Percentiles rank a stretch among this genome's conserved stretches.
Evolutionary conservation across 2,329 filamentous ascomycete species (phyloP).

Genomic region (Arthrobotrys sinensis): DNA sequence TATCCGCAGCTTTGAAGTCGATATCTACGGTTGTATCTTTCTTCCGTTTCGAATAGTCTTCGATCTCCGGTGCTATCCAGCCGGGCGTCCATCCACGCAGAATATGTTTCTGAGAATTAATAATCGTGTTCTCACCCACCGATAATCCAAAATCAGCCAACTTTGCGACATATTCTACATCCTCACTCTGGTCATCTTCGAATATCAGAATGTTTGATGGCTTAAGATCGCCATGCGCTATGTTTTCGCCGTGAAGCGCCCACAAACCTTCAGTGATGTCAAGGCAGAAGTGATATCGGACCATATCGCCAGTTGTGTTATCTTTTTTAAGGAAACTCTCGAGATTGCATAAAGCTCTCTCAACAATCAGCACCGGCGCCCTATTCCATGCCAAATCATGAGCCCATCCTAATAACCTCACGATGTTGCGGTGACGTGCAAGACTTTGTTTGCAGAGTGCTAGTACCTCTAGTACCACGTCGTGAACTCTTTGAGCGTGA

Average conservation of each 20-base stretch:
- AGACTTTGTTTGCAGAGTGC: background rate
- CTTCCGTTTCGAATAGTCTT: constrained; percentile 11
- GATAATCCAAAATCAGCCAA: constrained; percentile 61
- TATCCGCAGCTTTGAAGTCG: constrained; percentile 15
- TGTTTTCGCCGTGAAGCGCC: constrained; percentile 33
- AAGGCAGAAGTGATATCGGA: constrained; percentile 42
- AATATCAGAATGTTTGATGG: constrained; percentile 59
- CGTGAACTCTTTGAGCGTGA: constrained; percentile 8
- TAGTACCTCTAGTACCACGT: constrained; percentile 13
- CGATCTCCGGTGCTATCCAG: constrained; percentile 38
- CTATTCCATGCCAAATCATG: background rate
- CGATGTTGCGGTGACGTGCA: constrained; percentile 8
- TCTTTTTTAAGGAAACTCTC: constrained; percentile 5
- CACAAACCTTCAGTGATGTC: constrained; percentile 45
- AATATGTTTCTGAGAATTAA: constrained; percentile 8
- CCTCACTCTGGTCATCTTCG: background rate
- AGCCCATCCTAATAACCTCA: background rate
- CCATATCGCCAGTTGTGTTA: constrained; percentile 16
- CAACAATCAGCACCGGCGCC: constrained; percentile 32
- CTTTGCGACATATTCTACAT: constrained; percentile 51
- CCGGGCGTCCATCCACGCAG: constrained; percentile 38
- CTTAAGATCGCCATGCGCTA: constrained; percentile 62
- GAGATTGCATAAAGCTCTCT: constrained; percentile 24
- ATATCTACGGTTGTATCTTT: constrained; percentile 2
- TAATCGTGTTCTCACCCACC: constrained; percentile 17